Base-by-base conservation (phyloP, 352 stramenopile species). In the Phytophthora uliginosa region DNA sequence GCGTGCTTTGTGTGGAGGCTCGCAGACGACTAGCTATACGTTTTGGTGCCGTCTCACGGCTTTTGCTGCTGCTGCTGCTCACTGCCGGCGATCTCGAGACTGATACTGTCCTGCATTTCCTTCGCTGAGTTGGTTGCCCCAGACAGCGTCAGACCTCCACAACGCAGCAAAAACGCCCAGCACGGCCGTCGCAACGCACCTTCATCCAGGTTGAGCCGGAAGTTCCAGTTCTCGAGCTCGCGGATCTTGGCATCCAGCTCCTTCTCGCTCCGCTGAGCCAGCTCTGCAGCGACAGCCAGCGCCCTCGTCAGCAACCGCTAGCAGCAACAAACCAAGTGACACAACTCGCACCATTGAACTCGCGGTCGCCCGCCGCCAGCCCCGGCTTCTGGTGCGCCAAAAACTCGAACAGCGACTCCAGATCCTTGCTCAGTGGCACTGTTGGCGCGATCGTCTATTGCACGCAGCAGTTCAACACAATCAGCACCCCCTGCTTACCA, bases 201-300 rank as follows among this genome's bases (percentile, higher is more conserved):
- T 89, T 95, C 88, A 24, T 95, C 88, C 22, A 93, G 78, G 60
- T 95, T 92, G 13, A 95, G 80, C 4, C 85, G 76, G 62, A 95
- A 95, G 66, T 95, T 93, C 79, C 83, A 91, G 65, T 95, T 95
- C 66, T 92, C 83, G 9, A 95, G 84, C 68, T 93, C 88, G n/a
- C 88, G 84, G 47, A 90, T 83, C 60, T 90, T 89, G 52, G 73
- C 71, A 7, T 93, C 88, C 26, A 95, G 66, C 38, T 90, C 81
- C 66, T 95, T 93, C 53, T 92, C 82, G 48, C 62, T 85, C 69
- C 91, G 47, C 28, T 81, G 70, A 22, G 62, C 60, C 24, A 91
- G 62, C 59, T 88, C 87, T 94, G 17, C 22, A 40, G 17, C 28
- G 22, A 2, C 56, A 63, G 20, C 13, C 13, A 67, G 24, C 48